Conservation (phyloP, 495 filamentous ascomycete genomes). For the Amphirosellinia nigrospora region DNA sequence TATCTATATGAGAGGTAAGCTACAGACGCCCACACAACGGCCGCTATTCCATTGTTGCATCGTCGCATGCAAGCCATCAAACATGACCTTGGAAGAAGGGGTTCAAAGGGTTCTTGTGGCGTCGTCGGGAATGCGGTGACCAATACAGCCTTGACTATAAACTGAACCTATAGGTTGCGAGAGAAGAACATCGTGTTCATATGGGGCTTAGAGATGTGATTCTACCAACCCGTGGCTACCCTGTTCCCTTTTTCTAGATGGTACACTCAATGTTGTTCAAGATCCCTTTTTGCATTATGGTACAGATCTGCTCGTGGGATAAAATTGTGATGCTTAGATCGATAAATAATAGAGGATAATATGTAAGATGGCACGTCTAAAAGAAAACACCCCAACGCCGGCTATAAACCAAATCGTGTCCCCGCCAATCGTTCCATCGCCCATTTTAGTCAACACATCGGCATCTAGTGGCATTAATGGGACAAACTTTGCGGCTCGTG, state of each 20-base stretch:
- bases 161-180: not conserved
- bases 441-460: not conserved
- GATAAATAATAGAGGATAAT: not conserved
- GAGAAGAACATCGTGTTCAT: not conserved
- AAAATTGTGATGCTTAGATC: not conserved
- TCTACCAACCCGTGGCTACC: not conserved
- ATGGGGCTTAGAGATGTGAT: not conserved
- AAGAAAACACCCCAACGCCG: conserved; percentile 19
- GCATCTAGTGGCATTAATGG: not conserved
- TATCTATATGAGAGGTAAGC: too few relatives aligned
- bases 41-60: too few relatives aligned
- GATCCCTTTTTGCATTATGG: not conserved
- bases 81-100: not conserved
- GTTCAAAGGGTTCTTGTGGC: not conserved
- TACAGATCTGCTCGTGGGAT: not conserved
- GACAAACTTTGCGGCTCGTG: not conserved
- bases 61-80: not conserved
- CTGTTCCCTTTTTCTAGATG: not conserved
- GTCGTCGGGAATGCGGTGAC: too few relatives aligned
- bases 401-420: conserved; percentile 17
- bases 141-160: too few relatives aligned
- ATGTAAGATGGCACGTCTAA: not conserved
- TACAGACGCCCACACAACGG: too few relatives aligned
- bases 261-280: not conserved
- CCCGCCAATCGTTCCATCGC: not conserved